Conservation (phyloP, 1,284 basidiomycete genomes). For the Macrocybe sp. region DNA sequence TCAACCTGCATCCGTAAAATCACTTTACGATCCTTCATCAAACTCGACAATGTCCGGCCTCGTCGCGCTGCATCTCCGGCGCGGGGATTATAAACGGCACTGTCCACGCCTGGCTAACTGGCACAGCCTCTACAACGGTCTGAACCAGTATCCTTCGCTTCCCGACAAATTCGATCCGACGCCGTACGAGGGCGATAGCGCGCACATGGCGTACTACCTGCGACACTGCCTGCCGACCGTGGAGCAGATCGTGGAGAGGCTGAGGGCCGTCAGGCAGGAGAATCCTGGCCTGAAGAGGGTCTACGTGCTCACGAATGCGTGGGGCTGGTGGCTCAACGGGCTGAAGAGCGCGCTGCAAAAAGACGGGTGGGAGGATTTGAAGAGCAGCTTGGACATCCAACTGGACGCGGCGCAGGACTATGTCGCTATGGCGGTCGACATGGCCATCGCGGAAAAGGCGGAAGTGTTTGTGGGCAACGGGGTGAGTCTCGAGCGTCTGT, state of each 20-base stretch:
- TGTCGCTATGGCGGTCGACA: slow-evolving; percentile 61
- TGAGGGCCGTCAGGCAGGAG: slow-evolving; percentile 33
- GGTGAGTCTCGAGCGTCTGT: slow-evolving; percentile 37
- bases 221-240: slow-evolving; percentile 54
- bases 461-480: slow-evolving; percentile 77
- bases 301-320: slow-evolving; percentile 49
- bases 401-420: slow-evolving; percentile 44
- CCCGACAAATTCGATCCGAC: slow-evolving; percentile 44
- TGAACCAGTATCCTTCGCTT: slow-evolving; percentile 49
- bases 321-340: slow-evolving; percentile 42
- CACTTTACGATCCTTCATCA: slow-evolving; percentile 15
- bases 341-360: slow-evolving; percentile 38
- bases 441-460: slow-evolving; percentile 63
- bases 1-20: slow-evolving; percentile 25
- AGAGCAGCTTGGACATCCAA: slow-evolving; percentile 35
- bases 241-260: slow-evolving; percentile 42
- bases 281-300: slow-evolving; percentile 22
- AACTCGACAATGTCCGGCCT: slow-evolving; percentile 37
- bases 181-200: slow-evolving; percentile 11
- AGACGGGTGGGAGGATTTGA: slow-evolving; percentile 49
- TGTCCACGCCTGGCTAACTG: slow-evolving; percentile 52
- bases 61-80: slow-evolving; percentile 60
- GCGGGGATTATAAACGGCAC: slow-evolving; percentile 62
- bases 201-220: slow-evolving; percentile 43
- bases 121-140: slow-evolving; percentile 47